These are phyloP conservation scores for Yarrowia bubula DNA, from an alignment of 805 yeast species.

Conservation along the genomic window DNA sequence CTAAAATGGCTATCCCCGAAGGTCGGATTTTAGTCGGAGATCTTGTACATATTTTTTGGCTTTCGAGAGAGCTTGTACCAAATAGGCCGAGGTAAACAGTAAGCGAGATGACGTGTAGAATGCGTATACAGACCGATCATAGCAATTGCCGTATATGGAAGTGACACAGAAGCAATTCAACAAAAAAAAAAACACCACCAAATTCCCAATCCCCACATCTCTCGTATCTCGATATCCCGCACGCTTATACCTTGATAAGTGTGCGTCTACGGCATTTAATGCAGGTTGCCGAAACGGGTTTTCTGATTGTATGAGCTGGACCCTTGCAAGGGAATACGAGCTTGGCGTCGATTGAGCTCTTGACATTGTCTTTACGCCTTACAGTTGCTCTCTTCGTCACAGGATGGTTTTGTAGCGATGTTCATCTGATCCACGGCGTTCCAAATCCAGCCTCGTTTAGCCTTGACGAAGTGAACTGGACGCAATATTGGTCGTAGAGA, in stretches of 20 bases:
- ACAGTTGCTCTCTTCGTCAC: not conserved
- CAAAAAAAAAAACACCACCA: too few species aligned
- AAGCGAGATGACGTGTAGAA: too few species aligned
- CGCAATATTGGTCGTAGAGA: too few species aligned
- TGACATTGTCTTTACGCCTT: not conserved
- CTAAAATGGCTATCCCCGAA: not conserved
- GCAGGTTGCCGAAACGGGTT: not conserved
- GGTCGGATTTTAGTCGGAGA: not conserved
- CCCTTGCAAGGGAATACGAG: not conserved
- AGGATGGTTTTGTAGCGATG: too few species aligned
- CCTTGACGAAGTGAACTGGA: too few species aligned
- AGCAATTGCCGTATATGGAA: too few species aligned
- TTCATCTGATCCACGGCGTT: too few species aligned
- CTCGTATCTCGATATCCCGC: not conserved
- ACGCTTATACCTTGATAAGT: not conserved
- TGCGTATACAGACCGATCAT: too few species aligned
- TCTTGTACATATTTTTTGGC: not conserved
- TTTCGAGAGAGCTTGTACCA: not conserved
- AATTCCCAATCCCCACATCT: too few species aligned
- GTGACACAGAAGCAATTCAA: too few species aligned
- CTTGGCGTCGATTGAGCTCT: not conserved
- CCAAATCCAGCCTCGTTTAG: too few species aligned
- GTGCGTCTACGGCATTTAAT: not conserved
- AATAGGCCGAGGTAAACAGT: too few species aligned
- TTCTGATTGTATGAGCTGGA: not conserved